A percentile compares a stretch with the other conserved stretches of the same genome.
These are phyloP conservation scores for Pyricularia sp. DNA, from an alignment of 2,329 filamentous ascomycete species.

Conservation along the genomic window DNA sequence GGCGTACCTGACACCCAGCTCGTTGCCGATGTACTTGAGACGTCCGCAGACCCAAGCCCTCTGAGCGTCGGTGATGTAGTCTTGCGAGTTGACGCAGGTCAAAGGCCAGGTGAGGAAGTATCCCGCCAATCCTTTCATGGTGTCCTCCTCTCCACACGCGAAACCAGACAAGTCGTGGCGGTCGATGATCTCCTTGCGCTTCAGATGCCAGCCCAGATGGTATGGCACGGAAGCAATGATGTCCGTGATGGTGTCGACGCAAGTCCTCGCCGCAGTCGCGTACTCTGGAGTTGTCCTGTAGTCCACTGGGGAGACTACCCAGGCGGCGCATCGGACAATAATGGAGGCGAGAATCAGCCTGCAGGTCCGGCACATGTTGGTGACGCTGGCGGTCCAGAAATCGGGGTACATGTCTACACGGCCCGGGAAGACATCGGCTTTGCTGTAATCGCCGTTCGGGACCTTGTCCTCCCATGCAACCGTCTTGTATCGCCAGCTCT, in stretches of 20 bases:
- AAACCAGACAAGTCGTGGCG: slow-evolving; percentile 30
- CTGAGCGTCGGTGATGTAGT: slow-evolving; percentile 47
- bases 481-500: slow-evolving; percentile 36
- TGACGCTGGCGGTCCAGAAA: slow-evolving; percentile 43
- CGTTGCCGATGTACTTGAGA: slow-evolving; percentile 38
- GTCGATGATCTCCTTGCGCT: slow-evolving; percentile 25
- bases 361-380: slow-evolving; percentile 41
- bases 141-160: slow-evolving; percentile 34
- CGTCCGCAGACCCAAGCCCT: slow-evolving; percentile 41
- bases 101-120: slow-evolving; percentile 49
- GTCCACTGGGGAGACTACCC: slow-evolving; percentile 46
- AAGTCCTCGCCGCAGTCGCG: slow-evolving; percentile 37
- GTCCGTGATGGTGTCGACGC: slow-evolving; percentile 40
- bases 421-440: slow-evolving; percentile 45
- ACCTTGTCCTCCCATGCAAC: slow-evolving; percentile 44
- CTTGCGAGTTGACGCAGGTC: slow-evolving; percentile 37
- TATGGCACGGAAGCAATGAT: slow-evolving; percentile 50
- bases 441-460: slow-evolving; percentile 36
- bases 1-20: slow-evolving; percentile 45
- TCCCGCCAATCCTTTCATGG: slow-evolving; percentile 40
- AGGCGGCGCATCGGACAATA: slow-evolving; percentile 46
- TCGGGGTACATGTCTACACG: slow-evolving; percentile 46
- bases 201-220: slow-evolving; percentile 45
- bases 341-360: slow-evolving; percentile 42
- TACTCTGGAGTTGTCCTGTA: slow-evolving; percentile 52